Percentiles rank a stretch among this genome's conserved stretches.
Conservation (phyloP, 116 monocot species). For the Phalaenopsis hybrid region DNA sequence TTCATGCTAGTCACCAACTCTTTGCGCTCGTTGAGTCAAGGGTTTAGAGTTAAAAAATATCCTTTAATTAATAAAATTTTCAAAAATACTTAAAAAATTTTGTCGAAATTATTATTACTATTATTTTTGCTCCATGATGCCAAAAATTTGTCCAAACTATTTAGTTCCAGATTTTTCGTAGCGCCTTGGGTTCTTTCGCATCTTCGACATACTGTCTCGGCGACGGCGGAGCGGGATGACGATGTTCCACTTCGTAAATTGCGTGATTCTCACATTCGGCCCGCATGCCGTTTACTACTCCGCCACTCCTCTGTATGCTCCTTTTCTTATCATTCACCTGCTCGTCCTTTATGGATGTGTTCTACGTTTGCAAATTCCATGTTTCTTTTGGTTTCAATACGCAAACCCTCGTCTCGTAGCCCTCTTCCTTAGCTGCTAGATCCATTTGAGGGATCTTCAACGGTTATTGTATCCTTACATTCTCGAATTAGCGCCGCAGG, state of each 20-base stretch:
- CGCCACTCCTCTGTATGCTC: slow-evolving; percentile 76
- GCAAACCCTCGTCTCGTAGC: background rate
- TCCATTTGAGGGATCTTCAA: background rate
- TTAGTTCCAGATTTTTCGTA: too few species aligned
- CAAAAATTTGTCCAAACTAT: too few species aligned
- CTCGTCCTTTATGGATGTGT: background rate
- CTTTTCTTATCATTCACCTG: too few species aligned
- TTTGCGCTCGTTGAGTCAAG: too few species aligned
- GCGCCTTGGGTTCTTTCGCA: too few species aligned
- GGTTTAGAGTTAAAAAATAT: too few species aligned
- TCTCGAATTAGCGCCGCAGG: background rate
- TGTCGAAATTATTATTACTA: too few species aligned
- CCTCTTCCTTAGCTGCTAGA: background rate
- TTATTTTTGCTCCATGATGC: too few species aligned
- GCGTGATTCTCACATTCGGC: slow-evolving; percentile 93
- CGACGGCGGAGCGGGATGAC: slow-evolving; percentile 45
- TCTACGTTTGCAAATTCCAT: background rate
- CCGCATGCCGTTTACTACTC: slow-evolving; percentile 98
- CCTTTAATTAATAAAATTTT: too few species aligned
- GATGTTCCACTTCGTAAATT: slow-evolving; percentile 97
- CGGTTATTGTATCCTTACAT: background rate
- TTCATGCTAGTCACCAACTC: too few species aligned
- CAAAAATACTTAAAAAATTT: too few species aligned
- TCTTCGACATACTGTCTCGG: background rate
- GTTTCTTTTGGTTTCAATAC: too few species aligned